Conservation (phyloP, 2,329 filamentous ascomycete genomes). For the Alternaria viburni region DNA sequence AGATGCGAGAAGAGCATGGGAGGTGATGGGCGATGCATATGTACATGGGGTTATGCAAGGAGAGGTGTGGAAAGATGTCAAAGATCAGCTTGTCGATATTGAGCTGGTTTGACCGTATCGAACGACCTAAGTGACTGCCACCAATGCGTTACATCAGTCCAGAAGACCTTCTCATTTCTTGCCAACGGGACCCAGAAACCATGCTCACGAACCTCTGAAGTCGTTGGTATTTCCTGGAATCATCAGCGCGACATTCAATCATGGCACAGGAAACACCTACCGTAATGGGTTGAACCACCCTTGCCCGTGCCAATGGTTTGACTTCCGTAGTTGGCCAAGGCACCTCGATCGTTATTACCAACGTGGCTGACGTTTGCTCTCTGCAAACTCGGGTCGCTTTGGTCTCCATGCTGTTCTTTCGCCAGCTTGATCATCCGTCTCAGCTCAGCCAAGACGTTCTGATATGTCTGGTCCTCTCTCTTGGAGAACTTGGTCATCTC, state of each 20-base stretch:
- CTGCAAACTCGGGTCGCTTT: neutral
- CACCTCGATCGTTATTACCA: neutral
- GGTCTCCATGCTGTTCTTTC: neutral
- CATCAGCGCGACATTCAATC: neutral
- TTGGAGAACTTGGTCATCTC: neutral
- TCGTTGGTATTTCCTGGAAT: neutral
- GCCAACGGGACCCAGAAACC: too few relatives aligned
- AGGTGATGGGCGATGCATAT: conserved; percentile 2
- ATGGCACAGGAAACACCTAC: neutral
- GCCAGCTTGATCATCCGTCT: neutral
- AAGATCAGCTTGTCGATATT: neutral
- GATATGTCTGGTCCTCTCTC: neutral
- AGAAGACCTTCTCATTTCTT: too few relatives aligned
- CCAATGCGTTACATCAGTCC: too few relatives aligned
- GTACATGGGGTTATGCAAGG: conserved; percentile 2
- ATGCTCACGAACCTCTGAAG: neutral
- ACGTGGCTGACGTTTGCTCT: neutral
- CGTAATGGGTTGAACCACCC: neutral
- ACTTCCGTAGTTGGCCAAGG: neutral
- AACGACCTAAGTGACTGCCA: neutral
- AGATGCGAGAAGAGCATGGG: neutral
- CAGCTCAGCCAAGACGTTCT: neutral
- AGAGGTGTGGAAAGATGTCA: neutral
- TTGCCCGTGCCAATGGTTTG: neutral
- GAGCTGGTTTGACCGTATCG: neutral